Evolutionary conservation across 176 grass and related monocot genomes (phyloP), one percentile per base, ranked within the genome.

Genomic region (Leersia perrieri): DNA sequence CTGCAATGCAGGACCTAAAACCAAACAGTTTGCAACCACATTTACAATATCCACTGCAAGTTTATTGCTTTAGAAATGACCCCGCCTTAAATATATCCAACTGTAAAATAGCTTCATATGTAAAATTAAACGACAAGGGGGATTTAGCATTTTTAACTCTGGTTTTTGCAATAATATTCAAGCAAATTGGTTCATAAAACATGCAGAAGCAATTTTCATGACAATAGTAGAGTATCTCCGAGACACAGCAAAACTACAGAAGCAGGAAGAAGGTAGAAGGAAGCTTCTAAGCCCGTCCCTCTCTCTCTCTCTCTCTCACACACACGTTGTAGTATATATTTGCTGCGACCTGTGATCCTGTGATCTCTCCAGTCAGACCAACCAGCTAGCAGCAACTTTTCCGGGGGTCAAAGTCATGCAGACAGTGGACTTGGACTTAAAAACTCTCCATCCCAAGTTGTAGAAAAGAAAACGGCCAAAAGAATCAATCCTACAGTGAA

Each of bases 371-470:
- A 8, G 30, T 64, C 57, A 66, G 60, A 30, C 36, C 0, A n/a
- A 66, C 33, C 47, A 33, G 55, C 23, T 32, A 47, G 11, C 36
- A 62, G 5, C 78, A 5, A 49, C 60, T 20, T 60, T 23, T 61
- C 33, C 74, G 30, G 11, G 67, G 28, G 67, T 88, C 86, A 78
- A 83, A 78, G 60, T 88, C 80, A 78, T 5, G 80, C 33, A 42
- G 34, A 47, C 33, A 33, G 44, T 31, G 72, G 86, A 83, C 86
- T 83, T 88, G 33, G 75, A 85, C 58, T 49, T 11, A 53, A 9
- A 3, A 57, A 23, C 20, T 42, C 47, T 1, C 14, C 15, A 1
- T 6, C 45, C 15, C 78, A 61, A 80, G 28, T 39, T 57, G 73
- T 58, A 28, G 32, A 20, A 20, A 1, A 3, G 1, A 25, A 67